Base-by-base conservation (phyloP, 2,329 filamentous ascomycete species). In the Ophiostoma novo-ulmi region DNA sequence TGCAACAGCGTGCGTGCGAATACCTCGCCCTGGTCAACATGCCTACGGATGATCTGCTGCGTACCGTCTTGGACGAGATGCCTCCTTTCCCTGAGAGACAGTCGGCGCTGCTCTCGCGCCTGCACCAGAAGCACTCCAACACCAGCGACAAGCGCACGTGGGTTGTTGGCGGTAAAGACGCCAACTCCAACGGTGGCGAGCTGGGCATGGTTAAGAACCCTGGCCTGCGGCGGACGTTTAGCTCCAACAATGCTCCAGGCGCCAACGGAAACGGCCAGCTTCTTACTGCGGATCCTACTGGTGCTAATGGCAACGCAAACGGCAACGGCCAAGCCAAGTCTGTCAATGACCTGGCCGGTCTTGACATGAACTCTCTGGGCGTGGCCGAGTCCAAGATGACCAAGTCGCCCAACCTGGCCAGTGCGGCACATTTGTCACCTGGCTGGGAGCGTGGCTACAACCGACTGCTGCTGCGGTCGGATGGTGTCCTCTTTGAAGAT, bases 41-140 rank as follows among this genome's bases (percentile, higher is more conserved):
- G 78, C 91, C 93, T 0, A 93, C 92, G 0, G 95, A 99, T 76
- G 94, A 98, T 74, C 85, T 99, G 7, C 84, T 99, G 14, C 88
- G 95, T 69, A 98, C 95, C 0, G 89, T 99, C 6, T 97, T 94
- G 79, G 95, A 99, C 76, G 95, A 99, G 79, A 99, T 99, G 96
- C 95, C 95, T 2, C 94, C 95, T 0, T 99, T 98, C 81, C 96
- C 95, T 0, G 94, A 99, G 79, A 86, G 96, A 72, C 90, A 97
- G 71, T 98, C 95, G 5, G 94, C 95, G 1, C 83, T 99, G 38
- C 84, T 99, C 13, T 97, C 94, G 55, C 87, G 95, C 71, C 85
- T 99, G 68, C 94, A 99, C 80, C 93, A 97, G 80, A 98, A 97
- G 82, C 93, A 96, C 76, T 91, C 91, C 67, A 92, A 91, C 72